These are phyloP conservation scores for Aspergillus aculeatinus DNA, from an alignment of 2,329 filamentous ascomycete species.

Conservation along the genomic window DNA sequence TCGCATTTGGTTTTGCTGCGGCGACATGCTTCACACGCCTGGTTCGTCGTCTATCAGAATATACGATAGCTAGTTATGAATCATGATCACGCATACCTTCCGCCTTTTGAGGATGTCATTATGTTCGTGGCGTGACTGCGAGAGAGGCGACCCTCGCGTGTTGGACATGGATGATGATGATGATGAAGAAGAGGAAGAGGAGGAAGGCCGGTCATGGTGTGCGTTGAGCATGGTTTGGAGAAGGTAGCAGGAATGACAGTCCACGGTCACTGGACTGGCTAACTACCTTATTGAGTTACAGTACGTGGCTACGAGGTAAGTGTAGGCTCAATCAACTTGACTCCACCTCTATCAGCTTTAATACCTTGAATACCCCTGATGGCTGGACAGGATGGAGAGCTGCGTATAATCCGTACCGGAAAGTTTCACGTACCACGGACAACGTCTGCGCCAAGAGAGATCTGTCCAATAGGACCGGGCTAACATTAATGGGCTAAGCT, in stretches of 20 bases:
- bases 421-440: not conserved
- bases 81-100: not conserved
- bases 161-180: not conserved
- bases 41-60: no score
- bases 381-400: not conserved
- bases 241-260: no score
- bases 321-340: not conserved
- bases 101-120: not conserved
- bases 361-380: no score
- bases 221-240: no score
- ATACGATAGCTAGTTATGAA: no score
- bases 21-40: constrained; percentile 7
- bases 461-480: not conserved
- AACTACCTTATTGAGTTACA: no score
- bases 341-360: not conserved
- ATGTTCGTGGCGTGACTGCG: not conserved
- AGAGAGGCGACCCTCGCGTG: not conserved
- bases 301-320: no score
- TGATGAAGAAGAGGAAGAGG: no score
- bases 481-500: not conserved
- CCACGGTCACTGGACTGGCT: no score
- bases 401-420: not conserved
- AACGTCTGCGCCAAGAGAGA: fast-evolving
- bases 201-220: no score
- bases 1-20: constrained; percentile 3